A percentile compares a stretch with the other conserved stretches of the same genome.
phyloP scores from a whole-genome alignment of 2,329 filamentous ascomycete species.

The Botryosphaeria dothidea region DNA sequence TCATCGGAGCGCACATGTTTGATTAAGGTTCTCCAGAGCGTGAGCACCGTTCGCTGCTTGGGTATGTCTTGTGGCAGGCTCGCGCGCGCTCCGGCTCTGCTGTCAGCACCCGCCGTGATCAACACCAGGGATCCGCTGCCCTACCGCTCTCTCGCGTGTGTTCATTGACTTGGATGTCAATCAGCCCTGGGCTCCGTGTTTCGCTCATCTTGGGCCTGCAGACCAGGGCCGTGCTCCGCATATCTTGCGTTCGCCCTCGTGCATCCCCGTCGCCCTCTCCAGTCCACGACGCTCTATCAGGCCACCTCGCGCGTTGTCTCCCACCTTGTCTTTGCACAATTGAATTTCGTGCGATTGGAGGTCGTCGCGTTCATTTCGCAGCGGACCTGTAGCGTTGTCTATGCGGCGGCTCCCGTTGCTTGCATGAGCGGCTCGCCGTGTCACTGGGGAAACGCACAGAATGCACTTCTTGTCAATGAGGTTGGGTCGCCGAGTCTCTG shows the following conservation, averaged over 20 bases:
- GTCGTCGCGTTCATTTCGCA: neutral
- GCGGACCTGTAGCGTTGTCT: neutral
- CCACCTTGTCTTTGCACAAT: neutral
- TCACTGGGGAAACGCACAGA: conserved; percentile 4
- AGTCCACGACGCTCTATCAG: neutral
- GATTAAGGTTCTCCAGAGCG: neutral
- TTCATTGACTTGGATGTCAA: neutral
- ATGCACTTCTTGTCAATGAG: neutral
- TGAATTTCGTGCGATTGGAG: neutral
- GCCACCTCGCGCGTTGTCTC: neutral
- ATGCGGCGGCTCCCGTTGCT: neutral
- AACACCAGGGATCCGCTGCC: neutral
- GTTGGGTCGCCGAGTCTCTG: neutral
- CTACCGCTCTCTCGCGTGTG: neutral
- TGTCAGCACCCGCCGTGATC: neutral
- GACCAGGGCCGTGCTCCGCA: neutral
- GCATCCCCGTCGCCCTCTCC: neutral
- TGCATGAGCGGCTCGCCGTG: conserved; percentile 5
- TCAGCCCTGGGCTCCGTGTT: conserved; percentile 11
- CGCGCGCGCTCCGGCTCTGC: neutral
- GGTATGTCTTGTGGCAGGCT: neutral
- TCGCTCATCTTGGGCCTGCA: conserved; percentile 5
- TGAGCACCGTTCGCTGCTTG: neutral
- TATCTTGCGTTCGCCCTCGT: neutral
- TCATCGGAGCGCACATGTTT: neutral